phyloP scores from a whole-genome alignment of 805 yeast species.

The Cephaloascus fragrans region DNA sequence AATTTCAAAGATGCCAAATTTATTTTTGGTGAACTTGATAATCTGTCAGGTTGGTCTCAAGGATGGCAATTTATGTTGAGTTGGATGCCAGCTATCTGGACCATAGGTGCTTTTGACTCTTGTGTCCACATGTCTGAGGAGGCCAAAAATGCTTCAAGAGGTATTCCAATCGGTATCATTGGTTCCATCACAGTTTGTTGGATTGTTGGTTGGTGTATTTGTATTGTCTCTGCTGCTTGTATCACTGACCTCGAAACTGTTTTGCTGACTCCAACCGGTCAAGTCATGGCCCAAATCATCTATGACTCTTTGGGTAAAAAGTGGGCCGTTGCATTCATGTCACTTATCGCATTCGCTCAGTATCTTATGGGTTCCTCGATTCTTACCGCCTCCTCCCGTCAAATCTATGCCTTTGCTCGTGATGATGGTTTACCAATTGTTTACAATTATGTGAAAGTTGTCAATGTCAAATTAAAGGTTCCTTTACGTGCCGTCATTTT shows the following conservation, averaged over 20 bases:
- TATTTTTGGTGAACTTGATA: slow-evolving; percentile 45
- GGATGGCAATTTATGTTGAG: slow-evolving; percentile 52
- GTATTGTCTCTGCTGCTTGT: slow-evolving; percentile 45
- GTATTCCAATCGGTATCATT: slow-evolving; percentile 58
- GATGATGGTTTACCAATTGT: slow-evolving; percentile 68
- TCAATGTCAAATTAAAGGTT: slow-evolving; percentile 44
- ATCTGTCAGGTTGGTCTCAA: slow-evolving; percentile 43
- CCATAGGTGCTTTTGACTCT: slow-evolving; percentile 65
- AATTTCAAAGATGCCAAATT: slow-evolving; percentile 38
- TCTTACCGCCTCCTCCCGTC: slow-evolving; percentile 57
- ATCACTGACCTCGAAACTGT: slow-evolving; percentile 36
- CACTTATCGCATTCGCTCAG: slow-evolving; percentile 48
- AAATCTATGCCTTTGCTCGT: slow-evolving; percentile 68
- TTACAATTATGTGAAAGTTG: slow-evolving; percentile 39
- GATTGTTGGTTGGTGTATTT: slow-evolving; percentile 46
- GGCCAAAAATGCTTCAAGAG: slow-evolving; percentile 49
- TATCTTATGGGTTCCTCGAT: slow-evolving; percentile 58
- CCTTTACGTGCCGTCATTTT: slow-evolving; percentile 58
- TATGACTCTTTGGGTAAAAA: slow-evolving; percentile 51
- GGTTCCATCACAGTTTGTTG: slow-evolving; percentile 51
- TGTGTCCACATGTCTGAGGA: slow-evolving; percentile 70
- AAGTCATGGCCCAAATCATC: slow-evolving; percentile 58
- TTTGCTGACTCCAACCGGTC: slow-evolving; percentile 38
- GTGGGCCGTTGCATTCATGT: slow-evolving; percentile 59
- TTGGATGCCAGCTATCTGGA: slow-evolving; percentile 67